These are phyloP conservation scores for Planoprotostelium fungivorum DNA, from an alignment of 78 protist genomes.

Conservation along the genomic window DNA sequence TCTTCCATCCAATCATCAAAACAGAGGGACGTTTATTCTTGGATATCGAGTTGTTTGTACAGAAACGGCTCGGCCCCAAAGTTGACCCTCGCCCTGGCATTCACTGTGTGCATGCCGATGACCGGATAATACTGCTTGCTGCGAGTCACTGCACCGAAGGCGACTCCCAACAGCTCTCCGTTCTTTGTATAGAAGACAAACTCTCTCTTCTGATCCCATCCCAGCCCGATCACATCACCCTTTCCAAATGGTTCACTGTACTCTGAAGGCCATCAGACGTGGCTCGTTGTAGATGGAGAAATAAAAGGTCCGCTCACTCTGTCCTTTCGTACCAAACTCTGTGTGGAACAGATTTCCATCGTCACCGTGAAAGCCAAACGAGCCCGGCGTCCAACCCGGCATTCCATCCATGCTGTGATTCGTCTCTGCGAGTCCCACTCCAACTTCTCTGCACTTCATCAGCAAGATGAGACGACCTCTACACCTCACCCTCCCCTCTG, in stretches of 20 bases:
- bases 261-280: not conserved
- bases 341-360: not conserved
- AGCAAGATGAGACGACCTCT: not conserved
- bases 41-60: no score
- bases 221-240: not conserved
- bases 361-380: not conserved
- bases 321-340: not conserved
- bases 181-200: not conserved
- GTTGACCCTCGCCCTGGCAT: not conserved
- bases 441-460: not conserved
- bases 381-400: not conserved
- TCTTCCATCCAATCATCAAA: no score
- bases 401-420: not conserved
- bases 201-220: not conserved
- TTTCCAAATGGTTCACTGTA: not conserved
- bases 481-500: not conserved
- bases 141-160: not conserved
- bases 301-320: not conserved
- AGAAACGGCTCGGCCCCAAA: not conserved
- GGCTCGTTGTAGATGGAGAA: not conserved
- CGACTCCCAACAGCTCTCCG: not conserved
- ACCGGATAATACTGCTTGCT: not conserved
- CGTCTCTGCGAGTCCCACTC: not conserved
- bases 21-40: no score
- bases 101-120: not conserved